Evolutionary conservation across 2,329 filamentous ascomycete species (phyloP), one percentile per base, ranked within the genome.

Genomic region (Alternaria sp.): DNA sequence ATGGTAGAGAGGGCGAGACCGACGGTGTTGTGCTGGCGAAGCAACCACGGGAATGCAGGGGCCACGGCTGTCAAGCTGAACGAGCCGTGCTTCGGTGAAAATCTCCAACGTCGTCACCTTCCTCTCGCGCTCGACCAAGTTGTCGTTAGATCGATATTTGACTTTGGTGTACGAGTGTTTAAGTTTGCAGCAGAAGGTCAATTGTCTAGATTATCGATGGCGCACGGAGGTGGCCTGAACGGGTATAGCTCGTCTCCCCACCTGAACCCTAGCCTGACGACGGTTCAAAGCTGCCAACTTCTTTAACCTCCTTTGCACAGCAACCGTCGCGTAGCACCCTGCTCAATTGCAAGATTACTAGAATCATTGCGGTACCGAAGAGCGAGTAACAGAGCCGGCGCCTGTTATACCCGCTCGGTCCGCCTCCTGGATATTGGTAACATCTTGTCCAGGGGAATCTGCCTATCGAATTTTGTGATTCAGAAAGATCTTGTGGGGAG

Each of bases 41-140:
- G 44, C 47, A 47, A 48, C 46, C 28, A 30, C 34, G 47, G 24
- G 46, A 44, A 47, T 30, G 36, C 36, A 59, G 43, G 43, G 38
- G 28, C 43, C 34, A 41, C 20, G 46, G 30, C 52, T 38, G 24
- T 26, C 30, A 58, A 49, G 43, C 46, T 14, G 53, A 8, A 38
- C 36, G 20, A 49, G 46, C 46, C 32, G 20, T 49, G 22, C 32
- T 24, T 24, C 20, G 18, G 32, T 28, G 14, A 36, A 47, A 49
- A 44, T 47, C 20, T 34, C 18, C 22, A 41, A 20, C 36, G 16
- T 18, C 24, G 18, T 39, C 36, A 30, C 44, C 22, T 46, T 57
- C 18, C 52, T 46, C 16, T 57, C 57, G 34, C 46, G 32, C 18
- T 24, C 16, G 7, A 20, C 44, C 8, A 12, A 32, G 24, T 18